Percentiles rank a stretch among this genome's conserved stretches.
phyloP scores from a whole-genome alignment of 345 rosid species.

The Rhizophora mangle region DNA sequence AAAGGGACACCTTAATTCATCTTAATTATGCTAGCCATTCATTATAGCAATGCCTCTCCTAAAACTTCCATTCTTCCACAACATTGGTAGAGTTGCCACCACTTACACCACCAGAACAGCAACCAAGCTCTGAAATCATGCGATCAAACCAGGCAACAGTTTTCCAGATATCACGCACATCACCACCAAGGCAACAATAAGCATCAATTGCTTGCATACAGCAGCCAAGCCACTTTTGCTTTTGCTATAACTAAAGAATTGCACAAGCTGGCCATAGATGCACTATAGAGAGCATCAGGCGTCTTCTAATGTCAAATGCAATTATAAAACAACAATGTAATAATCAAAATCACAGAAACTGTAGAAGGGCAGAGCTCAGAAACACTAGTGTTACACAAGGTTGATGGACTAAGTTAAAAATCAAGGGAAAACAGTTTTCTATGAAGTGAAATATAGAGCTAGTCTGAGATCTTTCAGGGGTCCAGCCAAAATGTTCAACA shows the following conservation, averaged over 20 bases:
- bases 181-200: background rate
- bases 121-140: background rate
- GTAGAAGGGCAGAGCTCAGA: background rate
- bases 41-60: background rate
- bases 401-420: background rate
- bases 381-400: background rate
- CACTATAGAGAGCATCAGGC: background rate
- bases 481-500: background rate
- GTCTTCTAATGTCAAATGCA: background rate
- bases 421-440: background rate
- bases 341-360: background rate
- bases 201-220: background rate
- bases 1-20: too few relatives aligned
- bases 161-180: background rate
- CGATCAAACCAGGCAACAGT: background rate
- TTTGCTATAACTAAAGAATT: background rate
- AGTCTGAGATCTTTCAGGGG: background rate
- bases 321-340: background rate
- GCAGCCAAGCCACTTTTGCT: background rate
- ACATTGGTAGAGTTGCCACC: background rate
- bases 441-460: conserved; percentile 4
- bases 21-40: background rate
- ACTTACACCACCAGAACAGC: background rate
- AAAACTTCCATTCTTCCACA: background rate
- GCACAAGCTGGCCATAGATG: background rate